Conservation (phyloP, 768 basidiomycete species). For the Solioccasus polychromus region DNA sequence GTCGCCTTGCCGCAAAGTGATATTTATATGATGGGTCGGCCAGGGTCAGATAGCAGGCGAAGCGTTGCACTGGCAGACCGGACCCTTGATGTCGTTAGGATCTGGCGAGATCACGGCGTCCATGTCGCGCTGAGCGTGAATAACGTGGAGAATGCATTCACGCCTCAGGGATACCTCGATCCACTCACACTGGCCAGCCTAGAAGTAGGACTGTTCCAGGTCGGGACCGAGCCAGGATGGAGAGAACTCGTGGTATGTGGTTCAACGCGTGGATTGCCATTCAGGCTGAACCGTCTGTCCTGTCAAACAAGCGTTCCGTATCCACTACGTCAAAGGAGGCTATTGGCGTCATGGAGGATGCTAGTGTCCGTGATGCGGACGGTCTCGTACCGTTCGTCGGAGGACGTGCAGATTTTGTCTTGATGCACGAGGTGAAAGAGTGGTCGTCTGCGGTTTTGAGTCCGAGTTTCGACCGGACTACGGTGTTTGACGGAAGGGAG, state of each 20-base stretch:
- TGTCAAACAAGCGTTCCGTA: conserved; percentile 44
- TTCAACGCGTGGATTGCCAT: background rate
- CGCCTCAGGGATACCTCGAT: conserved; percentile 63
- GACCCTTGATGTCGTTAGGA: conserved; percentile 52
- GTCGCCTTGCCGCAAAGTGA: conserved; percentile 63
- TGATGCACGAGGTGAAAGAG: conserved; percentile 47
- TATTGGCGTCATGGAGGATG: conserved; percentile 34
- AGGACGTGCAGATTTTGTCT: conserved; percentile 55
- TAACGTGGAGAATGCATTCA: conserved; percentile 67
- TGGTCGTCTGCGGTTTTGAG: conserved; percentile 48
- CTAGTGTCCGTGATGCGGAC: background rate
- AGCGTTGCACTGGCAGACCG: conserved; percentile 42
- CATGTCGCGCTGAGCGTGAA: conserved; percentile 58
- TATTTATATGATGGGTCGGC: conserved; percentile 65
- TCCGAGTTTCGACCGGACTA: conserved; percentile 35
- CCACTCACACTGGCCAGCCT: conserved; percentile 59
- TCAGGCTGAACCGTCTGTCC: conserved; percentile 4
- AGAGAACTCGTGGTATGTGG: conserved; percentile 45
- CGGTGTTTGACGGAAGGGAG: conserved; percentile 13
- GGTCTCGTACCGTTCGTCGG: conserved; percentile 38
- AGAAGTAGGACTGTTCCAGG: conserved; percentile 58
- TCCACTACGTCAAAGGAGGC: conserved; percentile 51
- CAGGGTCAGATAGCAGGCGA: conserved; percentile 14
- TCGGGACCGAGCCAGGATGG: conserved; percentile 47
- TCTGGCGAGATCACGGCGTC: conserved; percentile 43